These are phyloP conservation scores for Amoebophrya sp. DNA, from an alignment of 169 alveolate species.

Conservation along the genomic window DNA sequence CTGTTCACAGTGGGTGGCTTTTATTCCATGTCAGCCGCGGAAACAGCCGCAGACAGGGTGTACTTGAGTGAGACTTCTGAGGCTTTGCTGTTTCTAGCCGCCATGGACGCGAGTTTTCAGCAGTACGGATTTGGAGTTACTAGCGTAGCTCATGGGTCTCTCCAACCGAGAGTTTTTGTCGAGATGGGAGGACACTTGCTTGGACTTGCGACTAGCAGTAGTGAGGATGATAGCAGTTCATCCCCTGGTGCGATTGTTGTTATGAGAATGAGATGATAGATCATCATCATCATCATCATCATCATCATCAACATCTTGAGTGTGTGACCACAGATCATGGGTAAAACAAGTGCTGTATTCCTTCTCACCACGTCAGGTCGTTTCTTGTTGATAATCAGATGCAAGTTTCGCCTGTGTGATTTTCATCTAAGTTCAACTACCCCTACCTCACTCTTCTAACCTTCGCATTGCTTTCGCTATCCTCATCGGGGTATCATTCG, in stretches of 20 bases:
- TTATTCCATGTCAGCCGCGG: not conserved
- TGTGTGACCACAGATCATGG: too few relatives aligned
- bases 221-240: not conserved
- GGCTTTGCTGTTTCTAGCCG: not conserved
- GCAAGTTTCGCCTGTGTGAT: too few relatives aligned
- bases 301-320: too few relatives aligned
- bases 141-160: not conserved
- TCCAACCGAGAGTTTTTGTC: not conserved
- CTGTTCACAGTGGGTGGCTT: not conserved
- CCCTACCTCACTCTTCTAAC: too few relatives aligned
- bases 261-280: not conserved
- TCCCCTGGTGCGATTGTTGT: not conserved
- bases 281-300: too few relatives aligned
- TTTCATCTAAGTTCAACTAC: too few relatives aligned
- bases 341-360: too few relatives aligned
- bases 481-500: too few relatives aligned
- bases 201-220: not conserved
- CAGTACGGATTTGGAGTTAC: not conserved
- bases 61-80: not conserved
- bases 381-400: too few relatives aligned
- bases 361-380: too few relatives aligned
- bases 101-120: not conserved
- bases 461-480: too few relatives aligned
- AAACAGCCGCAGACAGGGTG: not conserved
- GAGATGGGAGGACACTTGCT: too few relatives aligned